A percentile compares a stretch with the other conserved stretches of the same genome.
Evolutionary conservation across 768 basidiomycete genomes (phyloP).

Genomic region (Boletus sp.): DNA sequence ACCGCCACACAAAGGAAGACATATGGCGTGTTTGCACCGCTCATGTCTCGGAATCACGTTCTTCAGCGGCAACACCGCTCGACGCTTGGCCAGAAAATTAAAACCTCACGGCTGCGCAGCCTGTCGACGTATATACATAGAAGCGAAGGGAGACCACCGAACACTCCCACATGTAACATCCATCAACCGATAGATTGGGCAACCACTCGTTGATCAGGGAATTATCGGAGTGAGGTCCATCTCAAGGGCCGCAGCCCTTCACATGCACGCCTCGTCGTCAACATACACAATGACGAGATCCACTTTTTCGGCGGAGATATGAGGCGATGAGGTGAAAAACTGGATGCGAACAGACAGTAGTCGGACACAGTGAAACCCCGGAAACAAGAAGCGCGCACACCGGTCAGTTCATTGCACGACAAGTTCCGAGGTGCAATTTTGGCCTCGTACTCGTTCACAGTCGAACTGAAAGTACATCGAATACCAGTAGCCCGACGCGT

Average conservation of each 20-base stretch:
- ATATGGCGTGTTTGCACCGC: slow-evolving; percentile 6
- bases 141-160: background rate
- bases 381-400: slow-evolving; percentile 1
- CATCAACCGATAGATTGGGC: background rate
- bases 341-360: background rate
- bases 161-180: background rate
- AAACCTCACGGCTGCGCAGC: background rate
- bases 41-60: slow-evolving; percentile 4
- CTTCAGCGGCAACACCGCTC: background rate
- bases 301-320: slow-evolving; percentile 18
- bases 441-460: background rate
- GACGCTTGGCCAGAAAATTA: background rate
- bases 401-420: background rate
- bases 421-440: background rate
- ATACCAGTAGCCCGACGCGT: background rate
- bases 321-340: background rate
- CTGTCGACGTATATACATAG: background rate
- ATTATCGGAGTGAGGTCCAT: background rate
- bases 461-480: background rate
- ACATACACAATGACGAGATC: background rate
- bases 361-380: background rate
- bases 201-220: too few relatives aligned
- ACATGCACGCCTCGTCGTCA: background rate
- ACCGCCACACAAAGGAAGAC: slow-evolving; percentile 9
- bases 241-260: background rate